Percentiles rank a stretch among this genome's conserved stretches.
Conservation (phyloP, 169 alveolate genomes). For the Plasmodium gonderi region DNA sequence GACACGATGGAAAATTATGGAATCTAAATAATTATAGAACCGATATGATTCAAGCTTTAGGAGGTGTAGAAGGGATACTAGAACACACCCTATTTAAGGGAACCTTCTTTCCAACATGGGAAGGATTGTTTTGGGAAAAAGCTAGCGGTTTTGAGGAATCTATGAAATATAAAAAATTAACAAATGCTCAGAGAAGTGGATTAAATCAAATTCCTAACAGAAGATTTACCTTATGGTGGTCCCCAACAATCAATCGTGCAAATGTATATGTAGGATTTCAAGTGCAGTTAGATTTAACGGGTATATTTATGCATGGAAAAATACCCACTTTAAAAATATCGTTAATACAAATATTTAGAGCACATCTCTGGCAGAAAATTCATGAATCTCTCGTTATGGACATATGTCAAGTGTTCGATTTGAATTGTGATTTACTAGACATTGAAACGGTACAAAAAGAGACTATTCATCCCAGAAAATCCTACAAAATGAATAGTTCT, state of each 20-base stretch:
- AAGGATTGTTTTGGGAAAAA: conserved; percentile 99
- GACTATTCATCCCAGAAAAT: conserved; percentile 99
- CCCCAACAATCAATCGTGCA: conserved; percentile 99
- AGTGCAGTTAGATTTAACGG: conserved; percentile 99
- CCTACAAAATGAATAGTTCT: conserved; percentile 99
- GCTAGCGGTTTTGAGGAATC: conserved; percentile 99
- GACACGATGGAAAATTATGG: conserved; percentile 99
- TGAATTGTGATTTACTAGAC: conserved; percentile 97
- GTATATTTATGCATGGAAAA: conserved; percentile 99
- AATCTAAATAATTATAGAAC: conserved; percentile 99
- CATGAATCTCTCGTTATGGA: conserved; percentile 99
- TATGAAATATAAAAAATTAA: conserved; percentile 98
- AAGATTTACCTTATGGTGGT: conserved; percentile 99
- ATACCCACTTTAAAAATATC: conserved; percentile 99
- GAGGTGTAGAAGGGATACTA: conserved; percentile 99
- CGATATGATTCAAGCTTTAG: conserved; percentile 99
- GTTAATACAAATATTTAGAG: conserved; percentile 99
- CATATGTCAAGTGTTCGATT: conserved; percentile 98
- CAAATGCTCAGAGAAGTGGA: conserved; percentile 99
- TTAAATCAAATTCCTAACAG: conserved; percentile 99
- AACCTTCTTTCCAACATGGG: conserved; percentile 99
- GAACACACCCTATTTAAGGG: conserved; percentile 99
- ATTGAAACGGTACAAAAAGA: conserved; percentile 99
- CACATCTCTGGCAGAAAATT: conserved; percentile 99
- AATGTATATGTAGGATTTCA: conserved; percentile 99